Evolutionary conservation across 169 alveolate species (phyloP).

Genomic region (Haemoproteus tartakovskyi): DNA sequence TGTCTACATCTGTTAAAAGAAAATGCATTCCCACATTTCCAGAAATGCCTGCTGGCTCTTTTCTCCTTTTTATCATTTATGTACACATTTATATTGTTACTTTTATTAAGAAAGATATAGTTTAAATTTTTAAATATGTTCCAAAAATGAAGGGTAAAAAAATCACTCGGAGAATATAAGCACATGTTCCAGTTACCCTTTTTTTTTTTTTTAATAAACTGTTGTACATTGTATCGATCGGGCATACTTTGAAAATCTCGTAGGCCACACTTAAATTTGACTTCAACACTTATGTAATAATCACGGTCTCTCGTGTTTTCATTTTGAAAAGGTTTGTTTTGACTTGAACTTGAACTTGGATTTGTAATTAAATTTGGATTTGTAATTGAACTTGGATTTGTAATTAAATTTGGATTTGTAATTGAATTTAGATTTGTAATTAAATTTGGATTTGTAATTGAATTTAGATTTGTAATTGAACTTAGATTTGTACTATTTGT

Average conservation of each 20-base stretch:
- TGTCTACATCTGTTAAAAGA: too few species aligned
- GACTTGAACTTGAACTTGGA: too few species aligned
- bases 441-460: too few species aligned
- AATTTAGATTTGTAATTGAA: too few species aligned
- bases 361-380: too few species aligned
- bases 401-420: too few species aligned
- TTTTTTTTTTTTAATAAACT: slow-evolving; percentile 67
- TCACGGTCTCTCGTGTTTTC: neutral
- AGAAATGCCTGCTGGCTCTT: too few species aligned
- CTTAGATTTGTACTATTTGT: too few species aligned
- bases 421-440: too few species aligned
- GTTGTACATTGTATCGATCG: slow-evolving; percentile 72
- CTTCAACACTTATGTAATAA: slow-evolving; percentile 68
- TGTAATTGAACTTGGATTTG: too few species aligned
- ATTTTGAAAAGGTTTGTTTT: too few species aligned
- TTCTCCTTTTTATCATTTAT: slow-evolving; percentile 14
- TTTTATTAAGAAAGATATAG: slow-evolving; percentile 18
- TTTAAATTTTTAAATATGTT: slow-evolving; percentile 40
- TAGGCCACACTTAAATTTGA: slow-evolving; percentile 76
- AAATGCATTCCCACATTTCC: too few species aligned
- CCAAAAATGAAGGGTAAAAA: slow-evolving; percentile 30
- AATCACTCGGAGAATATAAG: slow-evolving; percentile 26
- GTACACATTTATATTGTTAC: slow-evolving; percentile 42
- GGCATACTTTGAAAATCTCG: slow-evolving; percentile 67
- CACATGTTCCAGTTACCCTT: slow-evolving; percentile 35